These are phyloP conservation scores for Pichia exigua DNA, from an alignment of 805 yeast genomes.

Conservation along the genomic window DNA sequence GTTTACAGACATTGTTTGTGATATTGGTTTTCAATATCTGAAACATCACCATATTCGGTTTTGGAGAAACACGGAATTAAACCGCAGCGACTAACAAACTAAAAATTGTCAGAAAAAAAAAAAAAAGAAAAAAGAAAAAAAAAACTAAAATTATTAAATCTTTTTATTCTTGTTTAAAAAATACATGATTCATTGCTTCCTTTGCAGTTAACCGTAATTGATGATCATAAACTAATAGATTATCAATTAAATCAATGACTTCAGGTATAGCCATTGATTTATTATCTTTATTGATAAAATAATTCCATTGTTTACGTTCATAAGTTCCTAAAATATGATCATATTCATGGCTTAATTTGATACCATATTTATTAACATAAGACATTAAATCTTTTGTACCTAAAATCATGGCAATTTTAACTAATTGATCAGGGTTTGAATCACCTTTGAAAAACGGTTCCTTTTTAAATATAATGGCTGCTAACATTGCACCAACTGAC, in stretches of 20 bases:
- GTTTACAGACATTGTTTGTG: background rate
- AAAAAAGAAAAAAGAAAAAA: too few species aligned
- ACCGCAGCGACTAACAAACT: too few species aligned
- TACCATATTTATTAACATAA: conserved; percentile 61
- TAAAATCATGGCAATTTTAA: conserved; percentile 79
- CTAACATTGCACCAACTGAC: conserved; percentile 89
- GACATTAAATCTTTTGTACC: conserved; percentile 71
- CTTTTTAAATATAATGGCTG: conserved; percentile 78
- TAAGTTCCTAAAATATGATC: conserved; percentile 65
- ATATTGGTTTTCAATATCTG: too few species aligned
- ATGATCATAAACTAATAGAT: conserved; percentile 73
- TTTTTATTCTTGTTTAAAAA: conserved; percentile 16
- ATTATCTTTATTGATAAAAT: conserved; percentile 51
- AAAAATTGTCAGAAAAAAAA: too few species aligned
- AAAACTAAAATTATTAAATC: too few species aligned
- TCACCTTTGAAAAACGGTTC: conserved; percentile 93
- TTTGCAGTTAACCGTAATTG: conserved; percentile 80
- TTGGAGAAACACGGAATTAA: too few species aligned
- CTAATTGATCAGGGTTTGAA: conserved; percentile 85
- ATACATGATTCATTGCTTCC: conserved; percentile 73
- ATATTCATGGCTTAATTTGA: conserved; percentile 67
- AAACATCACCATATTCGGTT: too few species aligned
- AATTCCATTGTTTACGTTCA: conserved; percentile 58
- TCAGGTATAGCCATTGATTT: conserved; percentile 42
- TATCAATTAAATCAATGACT: conserved; percentile 59